phyloP scores from a whole-genome alignment of 306 rosid species.

The Fragaria nilgerrensis region DNA sequence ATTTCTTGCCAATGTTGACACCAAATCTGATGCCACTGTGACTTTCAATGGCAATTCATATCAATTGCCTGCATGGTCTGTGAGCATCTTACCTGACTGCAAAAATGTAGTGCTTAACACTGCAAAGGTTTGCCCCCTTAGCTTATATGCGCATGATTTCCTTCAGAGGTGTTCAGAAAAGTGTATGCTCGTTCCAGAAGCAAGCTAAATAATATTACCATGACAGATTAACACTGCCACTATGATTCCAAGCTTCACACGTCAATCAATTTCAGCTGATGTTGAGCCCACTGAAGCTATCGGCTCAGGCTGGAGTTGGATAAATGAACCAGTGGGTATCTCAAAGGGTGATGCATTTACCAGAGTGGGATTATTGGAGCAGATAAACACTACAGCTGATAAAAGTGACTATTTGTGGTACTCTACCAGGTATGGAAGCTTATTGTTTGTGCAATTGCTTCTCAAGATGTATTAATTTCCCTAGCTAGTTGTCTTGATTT shows the following conservation, averaged over 20 bases:
- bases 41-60: conserved; percentile 72
- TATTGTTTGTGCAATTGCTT: conserved; percentile 16
- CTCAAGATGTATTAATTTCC: conserved; percentile 9
- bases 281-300: conserved; percentile 46
- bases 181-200: background rate
- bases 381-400: conserved; percentile 91
- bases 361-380: conserved; percentile 72
- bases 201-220: conserved; percentile 15
- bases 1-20: conserved; percentile 74
- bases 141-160: background rate
- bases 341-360: conserved; percentile 67
- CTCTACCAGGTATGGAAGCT: conserved; percentile 59
- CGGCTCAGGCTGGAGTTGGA: conserved; percentile 78
- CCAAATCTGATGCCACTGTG: conserved; percentile 61
- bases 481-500: conserved; percentile 15
- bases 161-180: background rate
- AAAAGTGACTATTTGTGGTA: conserved; percentile 93
- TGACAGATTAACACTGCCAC: conserved; percentile 75
- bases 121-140: conserved; percentile 72
- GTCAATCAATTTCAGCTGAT: conserved; percentile 48
- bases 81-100: conserved; percentile 98
- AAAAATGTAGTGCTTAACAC: conserved; percentile 83
- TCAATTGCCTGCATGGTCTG: conserved; percentile 92
- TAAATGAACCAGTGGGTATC: conserved; percentile 78
- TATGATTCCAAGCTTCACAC: conserved; percentile 51